Percentiles rank a stretch among this genome's conserved stretches.
These are phyloP conservation scores for Pholiota conissans DNA, from an alignment of 768 basidiomycete species.

Conservation along the genomic window DNA sequence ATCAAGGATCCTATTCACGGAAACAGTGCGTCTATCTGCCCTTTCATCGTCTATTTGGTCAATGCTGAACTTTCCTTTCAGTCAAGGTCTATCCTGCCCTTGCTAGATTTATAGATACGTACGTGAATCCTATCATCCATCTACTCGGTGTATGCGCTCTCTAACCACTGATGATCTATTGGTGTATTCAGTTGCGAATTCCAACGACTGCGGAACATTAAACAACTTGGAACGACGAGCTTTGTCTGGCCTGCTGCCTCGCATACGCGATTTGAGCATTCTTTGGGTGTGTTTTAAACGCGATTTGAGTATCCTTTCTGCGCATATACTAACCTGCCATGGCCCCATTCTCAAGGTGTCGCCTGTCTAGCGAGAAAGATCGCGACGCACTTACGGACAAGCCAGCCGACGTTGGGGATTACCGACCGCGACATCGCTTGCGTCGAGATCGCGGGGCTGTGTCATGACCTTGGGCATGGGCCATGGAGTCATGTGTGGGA, in stretches of 20 bases:
- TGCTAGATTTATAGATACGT: constrained; percentile 68
- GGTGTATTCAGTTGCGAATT: constrained; percentile 57
- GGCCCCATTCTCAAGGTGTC: constrained; percentile 50
- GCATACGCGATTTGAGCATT: constrained; percentile 85
- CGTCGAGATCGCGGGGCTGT: constrained; percentile 78
- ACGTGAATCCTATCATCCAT: constrained; percentile 21
- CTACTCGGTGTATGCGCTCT: not conserved
- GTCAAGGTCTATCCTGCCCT: constrained; percentile 38
- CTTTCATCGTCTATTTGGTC: not conserved
- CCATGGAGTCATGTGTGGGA: constrained; percentile 91
- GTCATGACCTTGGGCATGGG: constrained; percentile 85
- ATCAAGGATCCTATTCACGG: constrained; percentile 39
- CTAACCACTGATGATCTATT: constrained; percentile 6
- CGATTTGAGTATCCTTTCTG: constrained; percentile 71
- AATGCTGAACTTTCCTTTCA: constrained; percentile 13
- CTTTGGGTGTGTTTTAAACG: constrained; percentile 67
- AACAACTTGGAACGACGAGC: constrained; percentile 78
- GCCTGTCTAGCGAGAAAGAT: constrained; percentile 71
- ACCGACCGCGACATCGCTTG: constrained; percentile 73
- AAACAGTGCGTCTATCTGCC: constrained; percentile 27
- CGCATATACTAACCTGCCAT: not conserved
- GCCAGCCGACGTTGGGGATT: constrained; percentile 64
- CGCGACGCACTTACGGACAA: constrained; percentile 52
- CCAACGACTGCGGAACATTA: constrained; percentile 74
- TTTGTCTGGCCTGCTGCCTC: constrained; percentile 78